Conservation (phyloP, 2,329 filamentous ascomycete genomes). For the Curvularia eragrostidis region DNA sequence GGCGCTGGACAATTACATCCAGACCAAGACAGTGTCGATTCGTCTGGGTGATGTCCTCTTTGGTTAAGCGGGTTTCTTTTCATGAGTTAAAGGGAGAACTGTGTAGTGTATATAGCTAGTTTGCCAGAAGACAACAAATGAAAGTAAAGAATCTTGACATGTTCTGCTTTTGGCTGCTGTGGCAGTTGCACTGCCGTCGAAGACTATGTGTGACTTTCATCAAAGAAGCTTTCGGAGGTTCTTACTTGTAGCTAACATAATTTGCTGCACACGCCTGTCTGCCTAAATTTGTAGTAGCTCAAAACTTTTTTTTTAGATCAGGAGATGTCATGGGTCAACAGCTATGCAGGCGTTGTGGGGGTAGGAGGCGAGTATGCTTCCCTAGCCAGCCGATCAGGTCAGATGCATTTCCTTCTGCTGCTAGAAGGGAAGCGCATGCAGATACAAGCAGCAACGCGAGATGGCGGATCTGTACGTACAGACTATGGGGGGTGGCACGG, state of each 20-base stretch:
- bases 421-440: neutral
- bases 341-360: neutral
- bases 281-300: neutral
- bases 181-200: neutral
- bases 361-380: neutral
- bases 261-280: neutral
- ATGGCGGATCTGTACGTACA: neutral
- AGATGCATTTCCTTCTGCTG: neutral
- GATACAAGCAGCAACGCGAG: neutral
- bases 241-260: too few relatives aligned
- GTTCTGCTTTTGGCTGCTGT: neutral
- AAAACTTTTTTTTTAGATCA: neutral
- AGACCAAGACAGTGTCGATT: constrained; percentile 55
- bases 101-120: constrained; percentile 22
- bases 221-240: neutral
- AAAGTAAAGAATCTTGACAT: constrained; percentile 18
- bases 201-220: neutral
- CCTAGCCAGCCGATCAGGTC: constrained; percentile 1
- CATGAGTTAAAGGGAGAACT: neutral
- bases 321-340: neutral
- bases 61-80: constrained; percentile 44
- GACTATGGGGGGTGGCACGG: neutral
- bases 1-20: constrained; percentile 56
- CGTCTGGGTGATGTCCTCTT: constrained; percentile 59
- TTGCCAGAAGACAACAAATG: constrained; percentile 12